phyloP scores from a whole-genome alignment of 2,329 filamentous ascomycete genomes.

The Monosporascus cannonballus region DNA sequence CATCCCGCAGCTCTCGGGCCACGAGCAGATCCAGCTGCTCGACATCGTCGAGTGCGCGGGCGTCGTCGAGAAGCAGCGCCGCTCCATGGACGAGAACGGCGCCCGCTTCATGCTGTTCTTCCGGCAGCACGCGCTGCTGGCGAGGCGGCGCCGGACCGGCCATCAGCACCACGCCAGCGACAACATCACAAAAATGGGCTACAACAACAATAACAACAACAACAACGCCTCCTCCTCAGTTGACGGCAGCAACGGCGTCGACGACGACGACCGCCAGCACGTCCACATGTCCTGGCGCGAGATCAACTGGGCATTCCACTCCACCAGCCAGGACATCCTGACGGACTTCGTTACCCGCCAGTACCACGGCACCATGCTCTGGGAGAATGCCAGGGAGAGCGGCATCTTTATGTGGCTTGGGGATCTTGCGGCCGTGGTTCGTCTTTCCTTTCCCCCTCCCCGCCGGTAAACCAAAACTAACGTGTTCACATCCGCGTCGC shows the following conservation, averaged over 20 bases:
- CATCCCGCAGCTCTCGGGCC: constrained; percentile 74
- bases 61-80: constrained; percentile 76
- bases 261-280: too few relatives aligned
- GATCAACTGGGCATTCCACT: constrained; percentile 82
- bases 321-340: constrained; percentile 81
- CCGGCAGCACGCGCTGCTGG: constrained; percentile 67
- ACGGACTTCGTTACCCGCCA: constrained; percentile 76
- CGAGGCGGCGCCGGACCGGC: too few relatives aligned
- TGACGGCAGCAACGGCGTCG: too few relatives aligned
- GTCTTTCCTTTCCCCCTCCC: neutral
- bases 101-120: constrained; percentile 85
- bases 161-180: too few relatives aligned
- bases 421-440: constrained; percentile 67
- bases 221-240: too few relatives aligned
- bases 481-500: constrained; percentile 4
- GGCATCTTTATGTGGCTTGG: constrained; percentile 95
- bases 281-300: constrained; percentile 69
- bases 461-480: constrained; percentile 3
- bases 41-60: constrained; percentile 82
- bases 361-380: constrained; percentile 72
- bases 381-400: constrained; percentile 78
- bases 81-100: constrained; percentile 86
- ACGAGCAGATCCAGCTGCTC: constrained; percentile 79
- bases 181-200: too few relatives aligned
- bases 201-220: too few relatives aligned